Base-by-base conservation (phyloP, 345 rosid species). In the Hibiscus trionum region DNA sequence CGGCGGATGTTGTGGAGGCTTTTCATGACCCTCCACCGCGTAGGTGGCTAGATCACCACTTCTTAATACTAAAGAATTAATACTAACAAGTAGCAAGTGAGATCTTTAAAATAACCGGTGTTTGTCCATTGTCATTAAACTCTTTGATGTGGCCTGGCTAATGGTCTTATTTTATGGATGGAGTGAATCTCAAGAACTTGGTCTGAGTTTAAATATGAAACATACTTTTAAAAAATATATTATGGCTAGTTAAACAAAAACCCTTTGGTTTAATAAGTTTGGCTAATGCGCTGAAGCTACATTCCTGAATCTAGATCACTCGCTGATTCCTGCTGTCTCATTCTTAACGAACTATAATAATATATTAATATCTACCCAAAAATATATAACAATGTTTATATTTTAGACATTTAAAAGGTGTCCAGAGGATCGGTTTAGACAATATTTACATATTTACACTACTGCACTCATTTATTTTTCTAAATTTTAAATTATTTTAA, bases 1-100 rank as follows among this genome's bases (percentile, higher is more conserved):
- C 74, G 81, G 80, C 82, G 80, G 86, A 80, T 80, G 89, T 81
- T 82, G 61, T 73, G 86, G 84, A 56, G 61, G 73, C 49, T 69
- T 72, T 57, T 57, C 78, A 70, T 76, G 84, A 76, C 79, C 62
- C 79, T 73, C 77, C 84, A 78, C 84, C 79, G 84, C 72, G 84
- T 56, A 80, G 82, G 11, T 19, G 79, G 4, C 14, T 57, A 16
- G 42, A 50, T 12, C 24, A 17, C 3, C 58, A 53, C 4, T 14
- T 16, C 53, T 11, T 35, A 17, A 2, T 19, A n/a, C n/a, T n/a
- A 5, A n/a, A 53, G 21, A n/a, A 53, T 9, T 53, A 7, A 1
- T 53, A 7, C 17, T n/a, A 14, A 11, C 15, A 11, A 4, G 37
- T 35, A 4, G 7, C 37, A 35, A 35, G 6, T 35, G 6, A 0